Conservation (phyloP, 2,329 filamentous ascomycete genomes). For the Rhinocladiella mackenziei region DNA sequence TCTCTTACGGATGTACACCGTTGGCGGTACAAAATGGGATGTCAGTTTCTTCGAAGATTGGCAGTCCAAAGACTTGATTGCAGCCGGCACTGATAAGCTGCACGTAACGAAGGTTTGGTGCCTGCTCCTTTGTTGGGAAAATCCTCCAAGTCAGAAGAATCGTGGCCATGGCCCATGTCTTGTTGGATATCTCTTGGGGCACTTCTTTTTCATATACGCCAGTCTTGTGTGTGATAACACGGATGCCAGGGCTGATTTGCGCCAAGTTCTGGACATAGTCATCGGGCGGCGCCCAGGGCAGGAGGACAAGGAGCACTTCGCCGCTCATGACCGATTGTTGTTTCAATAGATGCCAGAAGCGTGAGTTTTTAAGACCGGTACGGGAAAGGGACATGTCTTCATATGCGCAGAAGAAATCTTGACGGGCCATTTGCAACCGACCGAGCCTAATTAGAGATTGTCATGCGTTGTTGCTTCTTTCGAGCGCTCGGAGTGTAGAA, state of each 20-base stretch:
- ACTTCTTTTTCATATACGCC: background rate
- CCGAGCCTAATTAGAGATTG: too few relatives aligned
- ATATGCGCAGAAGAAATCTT: too few relatives aligned
- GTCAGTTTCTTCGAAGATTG: background rate
- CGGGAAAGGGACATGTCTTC: too few relatives aligned
- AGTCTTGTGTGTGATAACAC: background rate
- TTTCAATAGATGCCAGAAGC: too few relatives aligned
- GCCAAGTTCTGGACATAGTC: background rate
- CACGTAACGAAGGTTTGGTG: constrained; percentile 1
- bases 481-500: too few relatives aligned
- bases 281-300: background rate
- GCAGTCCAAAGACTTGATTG: background rate
- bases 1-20: background rate
- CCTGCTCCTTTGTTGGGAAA: background rate
- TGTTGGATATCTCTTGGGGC: background rate
- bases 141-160: background rate
- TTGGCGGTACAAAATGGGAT: background rate
- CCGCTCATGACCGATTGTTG: too few relatives aligned
- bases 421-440: too few relatives aligned
- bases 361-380: too few relatives aligned
- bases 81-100: background rate
- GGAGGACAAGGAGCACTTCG: background rate
- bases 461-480: too few relatives aligned
- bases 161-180: background rate
- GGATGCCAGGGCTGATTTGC: background rate